Base-by-base conservation (phyloP, 768 basidiomycete species). In the Russula foetens region DNA sequence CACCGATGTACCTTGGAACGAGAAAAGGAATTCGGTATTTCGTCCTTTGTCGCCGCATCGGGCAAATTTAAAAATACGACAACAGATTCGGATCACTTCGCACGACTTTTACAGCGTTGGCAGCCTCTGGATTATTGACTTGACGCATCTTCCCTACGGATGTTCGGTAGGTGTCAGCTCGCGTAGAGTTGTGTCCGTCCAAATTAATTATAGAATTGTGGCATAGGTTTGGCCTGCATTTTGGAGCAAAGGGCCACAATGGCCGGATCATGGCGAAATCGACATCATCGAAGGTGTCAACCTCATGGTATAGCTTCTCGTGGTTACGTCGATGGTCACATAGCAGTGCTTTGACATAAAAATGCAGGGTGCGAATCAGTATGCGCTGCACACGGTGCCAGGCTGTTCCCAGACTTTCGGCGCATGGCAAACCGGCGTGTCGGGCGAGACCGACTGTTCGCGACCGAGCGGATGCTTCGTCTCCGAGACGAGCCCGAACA, bases 1-100 rank as follows among this genome's bases (percentile, higher is more conserved):
- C 8, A 82, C 82, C 12, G 76, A 77, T 47, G 79, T 90, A 1
- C 71, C 75, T 17, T 71, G 69, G 26, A 77, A 78, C 57, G 67
- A 81, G 46, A 78, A 82, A 62, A 75, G 89, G 44, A 81, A 84
- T 64, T 79, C 88, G 29, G 88, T 90, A 61, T 59, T 75, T 33
- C 53, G 9, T 46, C 24, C 28, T n/a, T 29, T 17, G 11, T 26
- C 19, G n/a, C 28, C 35, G 29, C 24, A 39, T 58, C 35, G 26
- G 26, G 35, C 14, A 1, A 41, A 17, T 53, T 60, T 33, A 12
- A 41, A 11, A 53, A 65, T 23, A 59, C 43, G 19, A 58, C 48
- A 26, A 62, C 68, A 81, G 79, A 66, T 81, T 23, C 75, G 79
- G 12, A 75, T 81, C 55, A 79, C 77, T 33, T 73, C 76, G 4